Evolutionary conservation across 2,329 filamentous ascomycete species (phyloP).

Genomic region (Alternaria burnsii): DNA sequence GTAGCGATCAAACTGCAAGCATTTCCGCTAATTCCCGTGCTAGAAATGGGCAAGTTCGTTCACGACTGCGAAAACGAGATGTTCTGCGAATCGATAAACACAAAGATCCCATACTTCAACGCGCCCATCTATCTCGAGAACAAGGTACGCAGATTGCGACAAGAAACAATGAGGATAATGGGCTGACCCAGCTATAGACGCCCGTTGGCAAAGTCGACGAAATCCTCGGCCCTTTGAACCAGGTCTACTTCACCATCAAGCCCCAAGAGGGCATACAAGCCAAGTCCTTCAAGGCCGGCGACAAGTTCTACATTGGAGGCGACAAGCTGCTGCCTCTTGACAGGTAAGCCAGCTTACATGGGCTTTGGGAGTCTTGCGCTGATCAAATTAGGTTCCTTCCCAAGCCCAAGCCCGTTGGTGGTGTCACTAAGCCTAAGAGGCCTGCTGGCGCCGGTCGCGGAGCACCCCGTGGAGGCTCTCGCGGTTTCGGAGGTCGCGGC

Average conservation of each 20-base stretch:
- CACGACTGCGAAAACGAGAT: constrained; percentile 98
- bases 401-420: constrained; percentile 80
- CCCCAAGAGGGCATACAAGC: constrained; percentile 96
- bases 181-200: constrained; percentile 62
- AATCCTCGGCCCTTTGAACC: constrained; percentile 95
- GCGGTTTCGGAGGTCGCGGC: constrained; percentile 40
- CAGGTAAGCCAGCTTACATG: constrained; percentile 60
- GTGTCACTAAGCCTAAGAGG: constrained; percentile 74
- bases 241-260: constrained; percentile 98
- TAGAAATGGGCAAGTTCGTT: constrained; percentile 93
- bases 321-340: constrained; percentile 96
- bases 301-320: constrained; percentile 95
- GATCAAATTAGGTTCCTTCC: constrained; percentile 76
- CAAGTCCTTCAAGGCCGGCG: constrained; percentile 90
- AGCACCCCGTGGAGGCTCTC: constrained; percentile 56
- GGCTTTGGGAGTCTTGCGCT: constrained; percentile 20
- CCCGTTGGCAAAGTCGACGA: constrained; percentile 97
- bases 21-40: constrained; percentile 24
- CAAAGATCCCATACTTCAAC: constrained; percentile 98
- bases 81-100: constrained; percentile 93
- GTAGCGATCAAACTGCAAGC: not conserved
- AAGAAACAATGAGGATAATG: not conserved
- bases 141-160: constrained; percentile 67
- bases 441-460: constrained; percentile 69
- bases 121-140: constrained; percentile 99